Evolutionary conservation across 2,329 filamentous ascomycete species (phyloP), one percentile per base, ranked within the genome.

Genomic region (Ceratocystiopsis brevicomis): DNA sequence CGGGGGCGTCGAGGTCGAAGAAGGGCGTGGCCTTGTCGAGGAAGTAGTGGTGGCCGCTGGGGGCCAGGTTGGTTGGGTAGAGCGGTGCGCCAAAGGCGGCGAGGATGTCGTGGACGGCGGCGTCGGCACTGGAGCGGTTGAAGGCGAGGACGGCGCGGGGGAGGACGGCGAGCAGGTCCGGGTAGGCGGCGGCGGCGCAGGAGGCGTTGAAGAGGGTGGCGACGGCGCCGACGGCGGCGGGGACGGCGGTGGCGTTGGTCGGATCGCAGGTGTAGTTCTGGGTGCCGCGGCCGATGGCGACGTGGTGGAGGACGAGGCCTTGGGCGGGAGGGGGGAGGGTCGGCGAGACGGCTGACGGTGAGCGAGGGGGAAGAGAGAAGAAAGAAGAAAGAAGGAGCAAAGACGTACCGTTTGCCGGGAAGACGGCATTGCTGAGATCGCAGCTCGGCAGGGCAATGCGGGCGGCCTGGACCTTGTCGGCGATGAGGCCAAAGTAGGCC

Each of bases 211-310:
- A 95, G 53, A 96, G 81, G 1, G 74, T 78, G 44, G 88, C 88
- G 0, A 84, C 56, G 43, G 88, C 88, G 49, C 88, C 88, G 41
- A 67, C 60, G 16, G 77, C 67, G 11, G 65, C 66, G 14, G 88
- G 87, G 0, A 62, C 62, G 0, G 74, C 70, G 4, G 70, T 71
- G 2, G 71, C 56, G 52, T 80, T 71, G 48, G 61, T 61, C 43
- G 69, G 63, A 46, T 72, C 66, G 67, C 88, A 95, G 42, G 84
- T 92, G 67, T 95, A 96, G 69, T 95, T 95, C 64, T 95, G 78
- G 9, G 82, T 90, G 47, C 88, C 88, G 38, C 84, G 78, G 53
- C 88, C 88, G 48, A 95, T 67, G 56, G 81, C 83, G 44, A 95
- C 80, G 60, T 92, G 83, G 56, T 74, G 71, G 41, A 92, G 67